Evolutionary conservation across 2,329 filamentous ascomycete genomes (phyloP), one percentile per base, ranked within the genome.

Genomic region (Grosmannia huntii): DNA sequence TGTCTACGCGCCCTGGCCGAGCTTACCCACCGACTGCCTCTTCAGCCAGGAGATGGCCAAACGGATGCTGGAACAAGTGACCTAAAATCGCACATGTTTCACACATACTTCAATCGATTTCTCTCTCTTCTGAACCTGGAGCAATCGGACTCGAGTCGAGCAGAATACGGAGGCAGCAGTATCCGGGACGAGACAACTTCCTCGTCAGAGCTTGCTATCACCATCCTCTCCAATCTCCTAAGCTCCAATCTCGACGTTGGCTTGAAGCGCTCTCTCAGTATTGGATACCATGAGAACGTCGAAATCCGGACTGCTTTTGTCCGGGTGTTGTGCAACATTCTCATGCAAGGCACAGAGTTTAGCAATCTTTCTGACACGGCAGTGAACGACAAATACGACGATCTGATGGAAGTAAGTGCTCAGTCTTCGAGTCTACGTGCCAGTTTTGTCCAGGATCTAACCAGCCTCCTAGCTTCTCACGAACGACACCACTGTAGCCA

Each of bases 191-290:
- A 85, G 54, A 68, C 72, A 14, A 70, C 75, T 16, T 78, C 79
- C 1, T 78, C 76, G 36, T 78, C 82, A 5, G 84, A 86, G 61
- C 73, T 87, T 36, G 80, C 83, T 5, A 87, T 87, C 61, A 81
- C 77, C 12, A 85, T 86, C 16, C 70, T 87, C 14, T 87, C 84
- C 1, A 87, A 87, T 62, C 74, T 87, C 1, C 71, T 87, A 9
- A 86, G 84, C 64, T 83, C 84, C 3, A 87, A 87, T 62, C 85
- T 87, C 36, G 84, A 87, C 63, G 83, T 87, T 44, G 84, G 84
- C 3, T 70, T 87, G 53, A 87, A 87, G 66, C 83, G 86, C 66
- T 86, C 83, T 2, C 70, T 87, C 16, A 83, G 81, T 60, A 86
- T 87, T 60, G 84, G 84, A 14, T 87, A 87, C 65, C 83, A 87